These are phyloP conservation scores for Aspergillus funiculosus DNA, from an alignment of 495 filamentous ascomycete species.

Conservation along the genomic window DNA sequence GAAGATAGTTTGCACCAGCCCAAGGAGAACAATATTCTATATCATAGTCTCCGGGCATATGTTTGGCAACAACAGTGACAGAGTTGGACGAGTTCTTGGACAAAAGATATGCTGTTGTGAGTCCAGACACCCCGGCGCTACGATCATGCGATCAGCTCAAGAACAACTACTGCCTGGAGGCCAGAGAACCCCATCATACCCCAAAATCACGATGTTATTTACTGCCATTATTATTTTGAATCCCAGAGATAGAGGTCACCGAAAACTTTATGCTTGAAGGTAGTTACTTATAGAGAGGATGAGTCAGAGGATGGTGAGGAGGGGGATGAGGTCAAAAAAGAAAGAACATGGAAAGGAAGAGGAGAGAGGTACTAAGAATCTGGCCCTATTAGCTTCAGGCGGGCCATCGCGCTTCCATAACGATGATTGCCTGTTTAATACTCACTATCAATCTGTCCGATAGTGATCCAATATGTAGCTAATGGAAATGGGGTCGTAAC, in stretches of 20 bases:
- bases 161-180: neutral
- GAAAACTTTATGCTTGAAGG: too few relatives aligned
- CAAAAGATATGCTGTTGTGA: constrained; percentile 85
- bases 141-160: neutral
- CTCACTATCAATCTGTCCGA: constrained; percentile 6
- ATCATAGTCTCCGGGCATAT: constrained; percentile 98
- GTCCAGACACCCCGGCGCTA: constrained; percentile 85
- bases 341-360: neutral
- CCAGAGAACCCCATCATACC: constrained; percentile 39
- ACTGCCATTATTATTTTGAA: constrained; percentile 23
- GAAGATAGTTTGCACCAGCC: constrained; percentile 90
- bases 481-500: too few relatives aligned
- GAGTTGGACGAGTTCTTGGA: constrained; percentile 61
- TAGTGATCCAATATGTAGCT: too few relatives aligned
- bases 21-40: constrained; percentile 94
- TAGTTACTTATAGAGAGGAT: too few relatives aligned
- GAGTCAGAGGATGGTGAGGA: neutral
- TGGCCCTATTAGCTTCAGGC: neutral
- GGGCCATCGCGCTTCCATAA: constrained; percentile 1
- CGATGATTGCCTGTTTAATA: too few relatives aligned
- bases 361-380: neutral
- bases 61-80: constrained; percentile 83
- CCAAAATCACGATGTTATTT: constrained; percentile 59
- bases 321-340: neutral
- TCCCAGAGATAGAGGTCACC: too few relatives aligned